phyloP scores from a whole-genome alignment of 225 moss, liverwort and hornwort species.

The Lunularia cruciata region DNA sequence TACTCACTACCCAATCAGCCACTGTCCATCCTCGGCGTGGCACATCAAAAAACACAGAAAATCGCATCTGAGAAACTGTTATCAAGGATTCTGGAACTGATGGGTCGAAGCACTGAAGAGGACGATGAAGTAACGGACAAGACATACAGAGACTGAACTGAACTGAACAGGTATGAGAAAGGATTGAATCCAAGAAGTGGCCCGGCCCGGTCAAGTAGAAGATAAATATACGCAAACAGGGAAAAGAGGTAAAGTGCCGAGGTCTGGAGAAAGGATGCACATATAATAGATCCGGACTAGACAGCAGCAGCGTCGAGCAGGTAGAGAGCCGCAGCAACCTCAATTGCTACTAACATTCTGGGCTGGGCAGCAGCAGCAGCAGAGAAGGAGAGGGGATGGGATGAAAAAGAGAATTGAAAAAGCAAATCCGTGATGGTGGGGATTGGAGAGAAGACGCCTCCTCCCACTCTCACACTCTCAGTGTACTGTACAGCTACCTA shows the following conservation, averaged over 20 bases:
- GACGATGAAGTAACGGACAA: not conserved
- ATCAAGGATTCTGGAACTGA: not conserved
- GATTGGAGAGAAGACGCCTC: not conserved
- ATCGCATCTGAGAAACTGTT: not conserved
- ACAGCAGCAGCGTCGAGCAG: slow-evolving; percentile 6
- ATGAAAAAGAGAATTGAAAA: no score
- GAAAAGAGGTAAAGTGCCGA: not conserved
- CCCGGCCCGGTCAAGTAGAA: not conserved
- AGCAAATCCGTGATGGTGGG: not conserved
- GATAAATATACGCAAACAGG: not conserved
- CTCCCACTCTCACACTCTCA: no score
- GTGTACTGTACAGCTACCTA: not conserved
- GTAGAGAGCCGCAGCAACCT: not conserved
- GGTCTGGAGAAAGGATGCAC: not conserved
- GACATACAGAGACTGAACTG: not conserved
- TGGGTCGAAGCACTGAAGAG: no score
- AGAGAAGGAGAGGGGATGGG: not conserved
- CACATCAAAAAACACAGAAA: slow-evolving; percentile 2
- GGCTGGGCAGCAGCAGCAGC: not conserved
- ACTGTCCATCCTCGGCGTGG: slow-evolving; percentile 12
- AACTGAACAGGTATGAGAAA: no score
- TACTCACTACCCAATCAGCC: not conserved
- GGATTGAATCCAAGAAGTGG: slow-evolving; percentile 5
- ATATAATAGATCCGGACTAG: slow-evolving; percentile 11
- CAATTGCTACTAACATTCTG: not conserved